These are phyloP conservation scores for Melanomma pulvis-pyrius DNA, from an alignment of 495 filamentous ascomycete genomes.

Conservation along the genomic window DNA sequence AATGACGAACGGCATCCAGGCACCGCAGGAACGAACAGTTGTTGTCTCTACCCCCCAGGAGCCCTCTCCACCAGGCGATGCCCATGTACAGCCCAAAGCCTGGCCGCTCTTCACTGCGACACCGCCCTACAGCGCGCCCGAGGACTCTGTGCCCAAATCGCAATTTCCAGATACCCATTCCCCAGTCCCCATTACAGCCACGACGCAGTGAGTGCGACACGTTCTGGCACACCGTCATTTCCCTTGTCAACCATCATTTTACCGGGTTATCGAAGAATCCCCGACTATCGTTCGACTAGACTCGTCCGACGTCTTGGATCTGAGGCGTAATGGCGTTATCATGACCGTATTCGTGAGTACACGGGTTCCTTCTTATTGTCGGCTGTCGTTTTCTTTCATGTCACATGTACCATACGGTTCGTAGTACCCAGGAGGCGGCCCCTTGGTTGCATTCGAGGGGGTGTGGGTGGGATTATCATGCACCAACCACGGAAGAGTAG, in stretches of 20 bases:
- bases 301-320: neutral
- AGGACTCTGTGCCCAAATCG: conserved; percentile 6
- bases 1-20: conserved; percentile 6
- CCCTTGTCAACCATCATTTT: neutral
- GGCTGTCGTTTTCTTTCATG: neutral
- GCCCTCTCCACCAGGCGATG: conserved; percentile 3
- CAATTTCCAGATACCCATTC: conserved; percentile 8
- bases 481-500: no score
- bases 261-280: neutral
- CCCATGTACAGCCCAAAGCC: conserved; percentile 1
- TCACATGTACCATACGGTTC: no score
- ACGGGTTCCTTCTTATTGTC: no score
- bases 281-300: neutral
- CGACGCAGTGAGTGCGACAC: conserved; percentile 6
- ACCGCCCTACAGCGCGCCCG: conserved; percentile 19
- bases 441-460: no score
- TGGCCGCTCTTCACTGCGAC: conserved; percentile 20
- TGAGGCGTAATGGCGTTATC: neutral
- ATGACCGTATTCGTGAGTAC: neutral
- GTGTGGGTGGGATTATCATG: no score
- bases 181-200: conserved; percentile 1
- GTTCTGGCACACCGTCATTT: no score
- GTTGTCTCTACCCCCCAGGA: neutral
- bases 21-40: neutral
- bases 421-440: no score